Evolutionary conservation across 23 red algal species (phyloP).

Genomic region (Gracilaria vermiculophylla): DNA sequence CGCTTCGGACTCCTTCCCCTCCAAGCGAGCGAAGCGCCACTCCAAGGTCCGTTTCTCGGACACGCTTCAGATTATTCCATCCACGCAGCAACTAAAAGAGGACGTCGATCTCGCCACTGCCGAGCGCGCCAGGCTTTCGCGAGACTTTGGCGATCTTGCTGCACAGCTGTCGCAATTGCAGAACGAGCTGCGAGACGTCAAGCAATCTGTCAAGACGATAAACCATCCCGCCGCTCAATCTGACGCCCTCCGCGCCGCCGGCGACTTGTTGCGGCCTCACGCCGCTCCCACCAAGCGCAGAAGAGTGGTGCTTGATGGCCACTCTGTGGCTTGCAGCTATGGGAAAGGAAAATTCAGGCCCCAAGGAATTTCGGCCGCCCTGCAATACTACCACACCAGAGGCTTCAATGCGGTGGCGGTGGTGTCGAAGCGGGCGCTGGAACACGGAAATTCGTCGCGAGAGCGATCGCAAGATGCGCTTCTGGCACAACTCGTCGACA

Average conservation of each 20-base stretch:
- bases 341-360: slow-evolving; percentile 22
- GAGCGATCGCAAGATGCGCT: not conserved
- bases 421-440: not conserved
- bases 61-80: slow-evolving; percentile 19
- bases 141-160: slow-evolving; percentile 14
- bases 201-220: not conserved
- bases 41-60: slow-evolving; percentile 19
- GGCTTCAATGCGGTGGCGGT: slow-evolving; percentile 23
- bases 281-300: not conserved
- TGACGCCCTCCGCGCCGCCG: not conserved
- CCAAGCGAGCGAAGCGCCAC: not conserved
- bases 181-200: slow-evolving; percentile 5
- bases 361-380: slow-evolving; percentile 11
- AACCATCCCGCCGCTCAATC: not conserved
- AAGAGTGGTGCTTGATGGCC: slow-evolving; percentile 40
- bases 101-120: not conserved
- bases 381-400: slow-evolving; percentile 3
- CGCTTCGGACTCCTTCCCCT: not conserved
- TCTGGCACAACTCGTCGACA: not conserved
- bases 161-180: slow-evolving; percentile 8
- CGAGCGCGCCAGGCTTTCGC: slow-evolving; percentile 15
- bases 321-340: slow-evolving; percentile 1
- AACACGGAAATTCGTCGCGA: not conserved
- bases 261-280: not conserved
- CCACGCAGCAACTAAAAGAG: slow-evolving; percentile 9